Base-by-base conservation (phyloP, 106 monocot genomes). In the Dioscorea dumetorum region DNA sequence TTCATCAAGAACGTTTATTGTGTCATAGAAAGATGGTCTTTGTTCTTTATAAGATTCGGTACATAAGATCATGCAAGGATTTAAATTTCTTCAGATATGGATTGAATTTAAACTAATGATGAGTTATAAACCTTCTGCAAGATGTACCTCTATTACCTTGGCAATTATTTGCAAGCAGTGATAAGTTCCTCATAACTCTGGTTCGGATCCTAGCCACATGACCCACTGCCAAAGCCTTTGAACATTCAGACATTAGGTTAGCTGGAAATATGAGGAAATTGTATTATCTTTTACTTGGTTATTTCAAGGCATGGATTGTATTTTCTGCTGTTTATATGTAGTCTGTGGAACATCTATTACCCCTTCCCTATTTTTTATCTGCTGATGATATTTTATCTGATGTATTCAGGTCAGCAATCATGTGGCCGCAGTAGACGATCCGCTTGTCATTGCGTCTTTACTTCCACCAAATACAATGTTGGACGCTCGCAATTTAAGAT, bases 341-440 rank as follows among this genome's bases (percentile, higher is more conserved):
- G 28, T 28, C 28, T 28, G 28, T 6, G 41, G 41, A 41, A 41
- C 6, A 4, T 54, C 54, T 54, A 5, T 54, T 0, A 54, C 54
- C 13, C 54, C 54, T 14, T 58, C 41, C 41, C 10, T 73, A 18
- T 57, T 8, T 56, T 48, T 51, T 58, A 20, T 53, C 9, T 10
- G 49, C 9, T 50, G 12, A 34, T 51, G 49, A 59, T 67, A 22
- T 41, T 41, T 8, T 41, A 41, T 41, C 10, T 41, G 10, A 41
- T 41, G 41, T 10, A 41, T 41, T 41, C 73, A 91, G 87, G 90
- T 85, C 58, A 94, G 94, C 79, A 94, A 94, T 81, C 90, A 94
- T 83, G 94, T 94, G 19, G 94, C 94, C 18, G 72, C 94, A 73
- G 66, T 94, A 23, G 90, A 94, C 77, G 94, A 94, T 17, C 94